Evolutionary conservation across 177 flowering plant genomes (phyloP), one percentile per base, ranked within the genome.

Genomic region (Vitis hybrid): DNA sequence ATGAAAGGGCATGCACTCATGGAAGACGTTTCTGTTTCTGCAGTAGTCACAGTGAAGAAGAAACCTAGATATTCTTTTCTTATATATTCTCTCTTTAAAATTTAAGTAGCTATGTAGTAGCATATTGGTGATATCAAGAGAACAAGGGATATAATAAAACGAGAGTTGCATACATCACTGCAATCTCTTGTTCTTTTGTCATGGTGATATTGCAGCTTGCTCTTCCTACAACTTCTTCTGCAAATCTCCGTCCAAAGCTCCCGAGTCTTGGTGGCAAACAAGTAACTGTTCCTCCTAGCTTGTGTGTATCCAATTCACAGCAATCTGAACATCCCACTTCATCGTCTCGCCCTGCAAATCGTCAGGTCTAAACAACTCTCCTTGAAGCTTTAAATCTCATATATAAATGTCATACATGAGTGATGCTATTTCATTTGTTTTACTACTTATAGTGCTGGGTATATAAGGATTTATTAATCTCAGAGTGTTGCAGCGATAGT

Each of bases 401-500:
- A 12, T 7, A 65, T 11, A 17, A 14, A n/a, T 18, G 60, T 9
- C 15, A 67, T 47, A 60, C 61, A 57, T 55, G 17, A 15, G 20
- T 15, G 58, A 17, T 55, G 12, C 18, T 55, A 14, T 55, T 13
- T 55, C 15, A 15, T 14, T 55, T 55, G 15, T 55, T 55, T 6
- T 55, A 4, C 12, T 55, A 3, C 18, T 55, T 11, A 7, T 14
- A 55, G 5, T 55, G 15, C 17, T 55, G 58, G 17, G 22, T 38
- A 7, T 64, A 22, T 69, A 15, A 66, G 19, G 17, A 12, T 73
- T 47, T 24, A 18, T 70, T 60, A 17, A 52, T 73, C 63, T 18
- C 85, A 91, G 97, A 83, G 84, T 76, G 97, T 91, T 12, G 92
- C 91, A 66, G 98, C 93, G 1, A 84, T 93, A 38, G 79, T 93